These are phyloP conservation scores for Pseudopyricularia javanii DNA, from an alignment of 2,329 filamentous ascomycete species.

Conservation along the genomic window DNA sequence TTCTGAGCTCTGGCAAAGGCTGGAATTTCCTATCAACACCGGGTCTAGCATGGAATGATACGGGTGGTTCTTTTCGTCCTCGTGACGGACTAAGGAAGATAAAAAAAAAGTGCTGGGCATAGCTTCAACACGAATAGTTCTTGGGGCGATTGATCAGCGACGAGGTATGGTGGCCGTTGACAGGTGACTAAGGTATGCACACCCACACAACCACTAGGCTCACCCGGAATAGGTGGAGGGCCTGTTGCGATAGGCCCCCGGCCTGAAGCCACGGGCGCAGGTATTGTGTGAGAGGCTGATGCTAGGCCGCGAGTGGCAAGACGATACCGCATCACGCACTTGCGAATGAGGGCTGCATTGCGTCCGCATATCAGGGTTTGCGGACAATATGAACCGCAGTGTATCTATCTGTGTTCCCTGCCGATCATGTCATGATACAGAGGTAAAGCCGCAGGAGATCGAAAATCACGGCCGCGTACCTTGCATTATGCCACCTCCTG, in stretches of 20 bases:
- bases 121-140: neutral
- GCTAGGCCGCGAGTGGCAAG: neutral
- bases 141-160: neutral
- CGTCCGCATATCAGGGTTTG: too few relatives aligned
- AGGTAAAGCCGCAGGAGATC: neutral
- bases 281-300: neutral
- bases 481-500: slow-evolving; percentile 1
- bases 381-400: neutral
- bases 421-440: neutral
- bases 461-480: neutral
- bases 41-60: neutral
- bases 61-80: neutral
- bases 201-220: neutral
- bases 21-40: neutral
- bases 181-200: neutral
- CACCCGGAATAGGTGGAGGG: neutral
- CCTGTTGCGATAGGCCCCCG: neutral
- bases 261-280: neutral
- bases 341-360: neutral
- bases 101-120: neutral
- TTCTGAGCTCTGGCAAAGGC: neutral
- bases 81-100: neutral
- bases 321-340: neutral
- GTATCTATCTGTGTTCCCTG: neutral
- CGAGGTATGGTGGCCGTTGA: neutral